Evolutionary conservation across 2,329 filamentous ascomycete genomes (phyloP), one percentile per base, ranked within the genome.

Genomic region (Albifimbria verrucaria): DNA sequence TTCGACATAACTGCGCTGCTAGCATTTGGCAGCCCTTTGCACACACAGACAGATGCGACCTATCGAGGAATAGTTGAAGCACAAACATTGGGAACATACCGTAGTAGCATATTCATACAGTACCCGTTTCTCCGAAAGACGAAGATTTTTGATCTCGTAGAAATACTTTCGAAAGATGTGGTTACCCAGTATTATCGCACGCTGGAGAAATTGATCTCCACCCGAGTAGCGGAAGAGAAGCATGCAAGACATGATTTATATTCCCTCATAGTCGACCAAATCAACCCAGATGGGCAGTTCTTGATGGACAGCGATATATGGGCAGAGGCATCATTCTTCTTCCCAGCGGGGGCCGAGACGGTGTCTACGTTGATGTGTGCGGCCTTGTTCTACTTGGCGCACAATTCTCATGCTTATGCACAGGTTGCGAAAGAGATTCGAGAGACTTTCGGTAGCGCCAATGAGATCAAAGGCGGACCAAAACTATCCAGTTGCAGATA

Each of bases 21-120:
- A 12, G 50, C 44, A 17, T 55, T 55, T 42, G 53, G 53, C 12
- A 49, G 24, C 21, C 32, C 44, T 12, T 42, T 55, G 44, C 45
- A 46, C 6, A 49, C 45, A 4, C 53, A 55, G 46, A 52, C 44
- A 4, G 49, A 51, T 18, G 5, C 7, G 4, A 15, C 12, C 7
- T 24, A 48, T 24, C 45, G 45, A 9, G 25, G 7, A 7, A 4
- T 48, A 11, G 15, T 10, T 7, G 11, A n/a, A 7, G 24, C 15
- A 15, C 12, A 24, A 7, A 20, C 22, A 15, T 9, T 28, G 5
- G 18, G 20, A 15, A 28, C 4, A 21, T 7, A 10, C 7, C 45
- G 45, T 7, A 25, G 17, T 9, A 26, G 28, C 18, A n/a, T 48
- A 17, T 48, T 24, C 15, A 28, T 48, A 24, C 22, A 48, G n/a